Percentiles rank a stretch among this genome's conserved stretches.
phyloP scores from a whole-genome alignment of 169 alveolate genomes.

The Cryptosporidium viatorum region DNA sequence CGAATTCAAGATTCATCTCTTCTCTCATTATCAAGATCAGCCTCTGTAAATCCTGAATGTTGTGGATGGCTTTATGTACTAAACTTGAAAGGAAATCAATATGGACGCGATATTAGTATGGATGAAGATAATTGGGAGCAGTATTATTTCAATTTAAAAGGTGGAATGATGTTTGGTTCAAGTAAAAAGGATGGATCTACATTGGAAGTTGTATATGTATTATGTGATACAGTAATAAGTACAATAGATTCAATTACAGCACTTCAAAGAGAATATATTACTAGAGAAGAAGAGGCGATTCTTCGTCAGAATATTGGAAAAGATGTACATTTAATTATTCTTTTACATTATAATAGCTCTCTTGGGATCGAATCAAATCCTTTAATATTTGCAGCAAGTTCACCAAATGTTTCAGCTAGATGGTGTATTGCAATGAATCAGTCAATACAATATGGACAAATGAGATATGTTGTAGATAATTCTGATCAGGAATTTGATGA shows the following conservation, averaged over 20 bases:
- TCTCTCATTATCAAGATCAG: constrained; percentile 60
- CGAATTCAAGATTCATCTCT: constrained; percentile 73
- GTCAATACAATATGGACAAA: constrained; percentile 67
- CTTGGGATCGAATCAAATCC: constrained; percentile 73
- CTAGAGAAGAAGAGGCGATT: constrained; percentile 63
- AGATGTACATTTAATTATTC: constrained; percentile 53
- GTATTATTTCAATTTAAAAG: constrained; percentile 47
- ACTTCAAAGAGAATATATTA: constrained; percentile 64
- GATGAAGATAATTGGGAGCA: constrained; percentile 74
- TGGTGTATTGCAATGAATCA: constrained; percentile 74
- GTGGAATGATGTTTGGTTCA: constrained; percentile 74
- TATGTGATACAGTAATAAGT: constrained; percentile 61
- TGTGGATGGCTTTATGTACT: constrained; percentile 73
- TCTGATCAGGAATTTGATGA: constrained; percentile 58
- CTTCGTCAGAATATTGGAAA: constrained; percentile 60
- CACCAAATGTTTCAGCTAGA: constrained; percentile 73
- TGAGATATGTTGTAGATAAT: constrained; percentile 53
- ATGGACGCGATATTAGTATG: not conserved
- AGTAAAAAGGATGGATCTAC: constrained; percentile 74
- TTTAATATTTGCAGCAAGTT: constrained; percentile 71
- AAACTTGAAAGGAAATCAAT: constrained; percentile 26
- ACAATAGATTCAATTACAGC: constrained; percentile 71
- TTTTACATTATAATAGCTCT: constrained; percentile 37
- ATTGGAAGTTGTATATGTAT: constrained; percentile 66
- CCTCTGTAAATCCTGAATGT: constrained; percentile 64